A percentile compares a stretch with the other conserved stretches of the same genome.
phyloP scores from a whole-genome alignment of 805 yeast genomes.

The Candida arabinofermentans region DNA sequence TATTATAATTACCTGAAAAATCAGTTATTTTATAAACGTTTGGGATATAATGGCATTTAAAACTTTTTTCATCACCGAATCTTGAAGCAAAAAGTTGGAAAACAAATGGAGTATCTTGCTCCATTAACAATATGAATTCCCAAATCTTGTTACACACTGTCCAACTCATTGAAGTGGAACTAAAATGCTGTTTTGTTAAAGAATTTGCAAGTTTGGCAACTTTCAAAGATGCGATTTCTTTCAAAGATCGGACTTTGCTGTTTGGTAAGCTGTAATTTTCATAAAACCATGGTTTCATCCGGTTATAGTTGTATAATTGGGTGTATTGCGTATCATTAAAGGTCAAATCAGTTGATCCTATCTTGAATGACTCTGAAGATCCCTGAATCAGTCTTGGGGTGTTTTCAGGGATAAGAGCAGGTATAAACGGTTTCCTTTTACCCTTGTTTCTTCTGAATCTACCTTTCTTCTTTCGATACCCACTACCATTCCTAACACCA shows the following conservation, averaged over 20 bases:
- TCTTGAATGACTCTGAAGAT: neutral
- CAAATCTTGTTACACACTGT: constrained; percentile 32
- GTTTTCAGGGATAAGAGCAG: too few relatives aligned
- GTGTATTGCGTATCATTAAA: constrained; percentile 11
- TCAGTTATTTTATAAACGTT: constrained; percentile 7
- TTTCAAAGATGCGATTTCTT: constrained; percentile 19
- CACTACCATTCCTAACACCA: too few relatives aligned
- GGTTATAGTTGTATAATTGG: constrained; percentile 6
- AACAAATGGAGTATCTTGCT: constrained; percentile 28
- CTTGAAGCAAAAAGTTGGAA: constrained; percentile 28
- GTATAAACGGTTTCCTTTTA: too few relatives aligned
- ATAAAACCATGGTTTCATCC: constrained; percentile 7
- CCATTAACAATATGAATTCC: constrained; percentile 25
- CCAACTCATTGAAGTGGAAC: constrained; percentile 20
- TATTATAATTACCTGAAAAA: constrained; percentile 14
- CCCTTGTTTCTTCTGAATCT: too few relatives aligned
- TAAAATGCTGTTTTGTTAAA: constrained; percentile 21
- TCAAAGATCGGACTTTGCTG: constrained; percentile 18
- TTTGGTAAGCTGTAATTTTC: neutral
- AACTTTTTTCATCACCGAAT: constrained; percentile 13
- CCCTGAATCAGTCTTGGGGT: too few relatives aligned
- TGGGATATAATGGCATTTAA: constrained; percentile 18
- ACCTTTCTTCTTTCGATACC: too few relatives aligned
- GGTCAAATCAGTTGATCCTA: constrained; percentile 8
- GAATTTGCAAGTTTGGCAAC: constrained; percentile 23